Conservation (phyloP, 2,329 filamentous ascomycete genomes). For the Rutstroemia sp. region DNA sequence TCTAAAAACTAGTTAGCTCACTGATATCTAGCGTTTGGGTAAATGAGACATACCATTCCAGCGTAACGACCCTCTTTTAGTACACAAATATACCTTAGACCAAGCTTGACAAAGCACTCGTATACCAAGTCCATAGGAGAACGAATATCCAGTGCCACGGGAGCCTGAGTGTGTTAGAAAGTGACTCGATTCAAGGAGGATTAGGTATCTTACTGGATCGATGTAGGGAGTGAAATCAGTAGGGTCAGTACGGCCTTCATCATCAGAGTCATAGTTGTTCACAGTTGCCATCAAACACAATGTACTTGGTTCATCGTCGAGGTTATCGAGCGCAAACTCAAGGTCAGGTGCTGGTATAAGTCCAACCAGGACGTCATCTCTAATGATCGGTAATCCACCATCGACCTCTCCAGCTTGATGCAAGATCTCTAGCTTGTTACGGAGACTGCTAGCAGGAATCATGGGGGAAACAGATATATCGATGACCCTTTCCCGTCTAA, state of each 20-base stretch:
- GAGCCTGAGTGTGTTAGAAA: slow-evolving; percentile 47
- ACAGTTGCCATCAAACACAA: slow-evolving; percentile 77
- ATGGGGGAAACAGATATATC: slow-evolving; percentile 80
- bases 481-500: slow-evolving; percentile 71
- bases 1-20: slow-evolving; percentile 36
- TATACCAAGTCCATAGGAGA: slow-evolving; percentile 94
- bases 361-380: slow-evolving; percentile 73
- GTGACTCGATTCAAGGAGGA: not conserved
- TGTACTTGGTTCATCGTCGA: slow-evolving; percentile 65
- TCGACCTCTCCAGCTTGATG: slow-evolving; percentile 86
- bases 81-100: slow-evolving; percentile 87
- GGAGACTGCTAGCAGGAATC: slow-evolving; percentile 68
- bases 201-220: slow-evolving; percentile 59
- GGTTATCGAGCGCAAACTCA: slow-evolving; percentile 81
- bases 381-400: slow-evolving; percentile 80
- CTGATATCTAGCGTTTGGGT: not conserved
- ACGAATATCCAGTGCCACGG: slow-evolving; percentile 78
- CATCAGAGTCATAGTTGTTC: slow-evolving; percentile 54
- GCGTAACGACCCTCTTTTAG: slow-evolving; percentile 76
- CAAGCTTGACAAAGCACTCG: slow-evolving; percentile 92
- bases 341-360: slow-evolving; percentile 91
- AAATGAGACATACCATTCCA: slow-evolving; percentile 58
- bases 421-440: slow-evolving; percentile 72
- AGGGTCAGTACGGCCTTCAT: slow-evolving; percentile 49
- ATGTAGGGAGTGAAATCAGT: slow-evolving; percentile 89